Percentiles rank a stretch among this genome's conserved stretches.
Evolutionary conservation across 371 early-diverging fungal genomes (phyloP).

Genomic region (Mortierella sp.): DNA sequence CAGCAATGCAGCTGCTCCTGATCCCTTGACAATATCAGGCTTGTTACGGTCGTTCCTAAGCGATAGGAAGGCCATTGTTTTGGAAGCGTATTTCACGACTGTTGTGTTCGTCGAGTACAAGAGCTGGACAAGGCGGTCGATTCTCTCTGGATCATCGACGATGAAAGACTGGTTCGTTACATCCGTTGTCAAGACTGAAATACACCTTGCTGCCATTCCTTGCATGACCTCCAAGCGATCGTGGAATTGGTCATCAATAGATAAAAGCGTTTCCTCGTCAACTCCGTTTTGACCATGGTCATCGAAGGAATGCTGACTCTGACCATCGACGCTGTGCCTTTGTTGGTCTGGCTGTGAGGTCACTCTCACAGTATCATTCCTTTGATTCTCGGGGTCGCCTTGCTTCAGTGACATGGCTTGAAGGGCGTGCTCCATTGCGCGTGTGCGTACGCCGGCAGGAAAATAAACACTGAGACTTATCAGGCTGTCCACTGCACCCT

Average conservation of each 20-base stretch:
- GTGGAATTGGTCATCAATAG: constrained; percentile 39
- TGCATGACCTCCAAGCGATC: constrained; percentile 43
- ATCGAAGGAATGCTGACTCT: neutral
- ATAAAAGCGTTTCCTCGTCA: constrained; percentile 18
- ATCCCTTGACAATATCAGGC: constrained; percentile 58
- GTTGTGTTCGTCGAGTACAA: constrained; percentile 40
- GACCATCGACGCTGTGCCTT: neutral
- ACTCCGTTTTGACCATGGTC: neutral
- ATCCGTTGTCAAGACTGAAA: constrained; percentile 37
- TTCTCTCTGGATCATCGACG: constrained; percentile 48
- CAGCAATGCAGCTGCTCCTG: constrained; percentile 60
- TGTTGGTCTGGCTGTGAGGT: neutral
- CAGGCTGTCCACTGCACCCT: constrained; percentile 40
- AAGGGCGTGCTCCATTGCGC: constrained; percentile 41
- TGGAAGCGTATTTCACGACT: constrained; percentile 64
- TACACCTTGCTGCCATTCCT: constrained; percentile 36
- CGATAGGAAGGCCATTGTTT: constrained; percentile 68
- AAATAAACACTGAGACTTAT: constrained; percentile 50
- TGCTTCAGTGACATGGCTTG: constrained; percentile 8
- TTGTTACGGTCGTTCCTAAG: constrained; percentile 70
- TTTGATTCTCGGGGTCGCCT: neutral
- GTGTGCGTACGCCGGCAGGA: constrained; percentile 42
- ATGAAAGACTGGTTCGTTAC: constrained; percentile 43
- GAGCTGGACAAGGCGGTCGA: constrained; percentile 42
- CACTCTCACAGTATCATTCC: neutral